These are phyloP conservation scores for Fusarium nematophilum DNA, from an alignment of 2,329 filamentous ascomycete genomes.

Conservation along the genomic window DNA sequence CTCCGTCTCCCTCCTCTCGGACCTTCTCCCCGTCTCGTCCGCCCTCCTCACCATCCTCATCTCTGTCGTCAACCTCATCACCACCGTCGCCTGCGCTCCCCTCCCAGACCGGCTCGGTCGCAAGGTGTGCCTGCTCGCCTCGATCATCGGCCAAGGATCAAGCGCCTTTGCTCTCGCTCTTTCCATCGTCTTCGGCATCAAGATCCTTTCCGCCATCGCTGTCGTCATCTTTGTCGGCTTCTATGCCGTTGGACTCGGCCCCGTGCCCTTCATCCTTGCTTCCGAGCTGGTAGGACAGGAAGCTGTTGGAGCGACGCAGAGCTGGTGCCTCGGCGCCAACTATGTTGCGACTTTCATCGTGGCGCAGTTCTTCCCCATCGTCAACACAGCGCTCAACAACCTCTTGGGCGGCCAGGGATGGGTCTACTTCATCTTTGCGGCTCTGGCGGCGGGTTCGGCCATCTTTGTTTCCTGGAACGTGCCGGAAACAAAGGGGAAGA, in stretches of 20 bases:
- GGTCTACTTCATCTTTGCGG: slow-evolving; percentile 93
- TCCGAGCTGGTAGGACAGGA: slow-evolving; percentile 91
- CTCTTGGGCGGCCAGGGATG: slow-evolving; percentile 76
- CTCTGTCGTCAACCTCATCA: slow-evolving; percentile 85
- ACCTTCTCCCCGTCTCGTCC: slow-evolving; percentile 83
- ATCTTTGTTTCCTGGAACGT: slow-evolving; percentile 79
- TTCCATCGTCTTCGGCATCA: slow-evolving; percentile 78
- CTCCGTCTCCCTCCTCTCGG: slow-evolving; percentile 87
- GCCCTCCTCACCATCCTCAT: slow-evolving; percentile 88
- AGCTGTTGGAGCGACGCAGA: slow-evolving; percentile 91
- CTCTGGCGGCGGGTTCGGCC: slow-evolving; percentile 74
- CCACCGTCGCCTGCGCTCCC: slow-evolving; percentile 83
- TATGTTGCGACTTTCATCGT: slow-evolving; percentile 93
- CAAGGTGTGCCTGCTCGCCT: slow-evolving; percentile 84
- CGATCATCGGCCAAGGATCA: slow-evolving; percentile 84
- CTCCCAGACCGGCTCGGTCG: slow-evolving; percentile 89
- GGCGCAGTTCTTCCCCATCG: slow-evolving; percentile 92
- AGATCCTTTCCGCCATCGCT: slow-evolving; percentile 81
- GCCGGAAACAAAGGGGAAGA: slow-evolving; percentile 90
- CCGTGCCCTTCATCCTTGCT: slow-evolving; percentile 93
- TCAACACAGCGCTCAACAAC: slow-evolving; percentile 78
- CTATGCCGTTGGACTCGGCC: slow-evolving; percentile 91
- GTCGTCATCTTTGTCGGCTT: slow-evolving; percentile 88
- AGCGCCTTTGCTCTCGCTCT: slow-evolving; percentile 82
- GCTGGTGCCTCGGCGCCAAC: slow-evolving; percentile 86